phyloP scores from a whole-genome alignment of 2,329 filamentous ascomycete genomes.

The Penicillium paneum region DNA sequence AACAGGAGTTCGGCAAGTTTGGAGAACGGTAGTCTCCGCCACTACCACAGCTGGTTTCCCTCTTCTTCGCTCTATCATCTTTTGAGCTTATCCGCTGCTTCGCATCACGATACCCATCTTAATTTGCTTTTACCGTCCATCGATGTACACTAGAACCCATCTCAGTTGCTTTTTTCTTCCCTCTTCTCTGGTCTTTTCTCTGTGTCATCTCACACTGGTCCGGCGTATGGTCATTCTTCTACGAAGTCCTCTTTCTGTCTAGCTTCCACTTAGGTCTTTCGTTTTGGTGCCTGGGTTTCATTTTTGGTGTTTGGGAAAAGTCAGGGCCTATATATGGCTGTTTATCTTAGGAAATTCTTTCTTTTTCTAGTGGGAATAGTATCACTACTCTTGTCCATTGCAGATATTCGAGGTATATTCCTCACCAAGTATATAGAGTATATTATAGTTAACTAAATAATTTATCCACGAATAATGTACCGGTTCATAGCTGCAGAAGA shows the following conservation, averaged over 20 bases:
- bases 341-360: constrained; percentile 3
- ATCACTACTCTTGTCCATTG: constrained; percentile 9
- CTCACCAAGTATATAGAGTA: background rate
- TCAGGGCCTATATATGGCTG: constrained; percentile 8
- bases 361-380: constrained; percentile 5
- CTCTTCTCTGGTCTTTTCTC: constrained; percentile 2
- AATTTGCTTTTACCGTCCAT: constrained; percentile 4
- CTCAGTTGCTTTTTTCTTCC: constrained; percentile 1
- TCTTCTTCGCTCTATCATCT: constrained; percentile 7
- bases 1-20: constrained; percentile 64
- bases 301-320: constrained; percentile 12
- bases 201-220: constrained; percentile 13
- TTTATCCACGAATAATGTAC: background rate
- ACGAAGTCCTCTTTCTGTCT: background rate
- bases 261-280: background rate
- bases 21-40: constrained; percentile 45
- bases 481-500: background rate
- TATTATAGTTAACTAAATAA: background rate
- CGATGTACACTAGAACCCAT: constrained; percentile 21
- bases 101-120: constrained; percentile 24
- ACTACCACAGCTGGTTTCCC: background rate
- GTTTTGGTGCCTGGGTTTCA: background rate
- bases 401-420: background rate
- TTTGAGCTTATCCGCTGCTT: constrained; percentile 16
- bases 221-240: constrained; percentile 12